Evolutionary conservation across 2,329 filamentous ascomycete species (phyloP), one percentile per base, ranked within the genome.

Genomic region (Chaetomiaceae sp.): DNA sequence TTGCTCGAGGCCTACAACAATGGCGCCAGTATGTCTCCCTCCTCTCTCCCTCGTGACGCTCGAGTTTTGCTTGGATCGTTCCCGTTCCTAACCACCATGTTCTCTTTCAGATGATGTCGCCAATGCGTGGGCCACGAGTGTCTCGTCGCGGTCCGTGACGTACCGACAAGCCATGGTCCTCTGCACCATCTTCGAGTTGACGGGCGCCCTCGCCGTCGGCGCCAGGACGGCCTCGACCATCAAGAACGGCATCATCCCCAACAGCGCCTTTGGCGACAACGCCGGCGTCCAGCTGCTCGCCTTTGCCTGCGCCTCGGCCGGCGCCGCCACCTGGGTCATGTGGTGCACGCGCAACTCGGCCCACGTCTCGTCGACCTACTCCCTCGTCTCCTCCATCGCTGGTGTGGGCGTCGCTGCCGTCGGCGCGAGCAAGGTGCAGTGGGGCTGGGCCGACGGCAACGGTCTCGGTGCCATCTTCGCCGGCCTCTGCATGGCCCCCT

Each of bases 111-210:
- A 91, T 71, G 88, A 91, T 86, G 88, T 92, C 53, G 88, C 88
- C 66, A 92, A 92, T 72, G 75, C 88, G 47, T 91, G 87, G 85
- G 88, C 88, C 7, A 91, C 88, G 63, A 86, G 82, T 64, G 87
- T 91, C 55, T 91, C 88, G 19, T 91, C 88, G n/a, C 75, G 88
- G 50, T 91, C 88, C 60, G 77, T 89, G 64, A 76, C 83, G 2
- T 87, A 89, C 72, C 71, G 81, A 61, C 82, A 85, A 71, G 86
- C 83, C 59, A 86, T 86, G 82, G 62, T 85, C 31, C 72, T 87
- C 44, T 81, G 83, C 44, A 78, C 80, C 43, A 69, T 88, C 58
- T 88, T 88, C 69, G 85, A 89, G 68, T 75, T 88, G 69, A 69
- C 82, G 43, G 85, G 85, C 43, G 85, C 85, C 59, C 74, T 88